These are phyloP conservation scores for Alternaria conjuncta DNA, from an alignment of 2,329 filamentous ascomycete species.

Conservation along the genomic window DNA sequence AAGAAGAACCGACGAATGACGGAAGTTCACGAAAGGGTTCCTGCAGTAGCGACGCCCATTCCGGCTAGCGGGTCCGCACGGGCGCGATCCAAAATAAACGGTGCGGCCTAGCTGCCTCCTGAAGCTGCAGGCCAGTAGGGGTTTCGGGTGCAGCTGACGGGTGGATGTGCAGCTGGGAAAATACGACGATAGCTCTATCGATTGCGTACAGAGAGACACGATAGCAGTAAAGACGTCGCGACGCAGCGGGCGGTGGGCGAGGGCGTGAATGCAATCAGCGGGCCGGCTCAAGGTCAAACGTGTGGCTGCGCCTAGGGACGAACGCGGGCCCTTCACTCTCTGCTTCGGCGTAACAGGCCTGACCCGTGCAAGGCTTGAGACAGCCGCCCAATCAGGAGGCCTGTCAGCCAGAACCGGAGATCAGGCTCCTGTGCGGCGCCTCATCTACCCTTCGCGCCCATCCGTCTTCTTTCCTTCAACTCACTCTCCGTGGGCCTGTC, in stretches of 20 bases:
- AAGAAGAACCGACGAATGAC: conserved; percentile 28
- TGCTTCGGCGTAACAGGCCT: conserved; percentile 21
- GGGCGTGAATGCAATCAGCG: conserved; percentile 14
- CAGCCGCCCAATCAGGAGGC: conserved; percentile 25
- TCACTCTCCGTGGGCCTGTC: conserved; percentile 42
- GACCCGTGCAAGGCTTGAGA: conserved; percentile 30
- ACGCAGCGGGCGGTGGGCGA: neutral
- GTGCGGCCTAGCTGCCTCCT: conserved; percentile 25
- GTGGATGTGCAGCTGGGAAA: conserved; percentile 12
- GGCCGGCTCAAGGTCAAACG: conserved; percentile 30
- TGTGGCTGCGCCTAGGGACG: conserved; percentile 26
- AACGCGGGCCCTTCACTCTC: conserved; percentile 16
- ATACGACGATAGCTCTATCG: conserved; percentile 14
- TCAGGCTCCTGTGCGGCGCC: conserved; percentile 31
- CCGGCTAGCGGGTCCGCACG: conserved; percentile 9
- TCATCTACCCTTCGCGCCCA: conserved; percentile 44
- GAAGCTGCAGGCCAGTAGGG: conserved; percentile 12
- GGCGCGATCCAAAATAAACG: conserved; percentile 29
- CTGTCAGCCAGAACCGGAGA: conserved; percentile 32
- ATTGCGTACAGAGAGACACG: conserved; percentile 6
- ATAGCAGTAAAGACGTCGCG: neutral
- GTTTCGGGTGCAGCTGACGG: conserved; percentile 10
- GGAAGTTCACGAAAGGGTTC: conserved; percentile 18
- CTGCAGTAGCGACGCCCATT: conserved; percentile 24
- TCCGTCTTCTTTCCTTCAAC: conserved; percentile 38